Conservation (phyloP, 805 yeast species). For the Danielia oregonensis region DNA sequence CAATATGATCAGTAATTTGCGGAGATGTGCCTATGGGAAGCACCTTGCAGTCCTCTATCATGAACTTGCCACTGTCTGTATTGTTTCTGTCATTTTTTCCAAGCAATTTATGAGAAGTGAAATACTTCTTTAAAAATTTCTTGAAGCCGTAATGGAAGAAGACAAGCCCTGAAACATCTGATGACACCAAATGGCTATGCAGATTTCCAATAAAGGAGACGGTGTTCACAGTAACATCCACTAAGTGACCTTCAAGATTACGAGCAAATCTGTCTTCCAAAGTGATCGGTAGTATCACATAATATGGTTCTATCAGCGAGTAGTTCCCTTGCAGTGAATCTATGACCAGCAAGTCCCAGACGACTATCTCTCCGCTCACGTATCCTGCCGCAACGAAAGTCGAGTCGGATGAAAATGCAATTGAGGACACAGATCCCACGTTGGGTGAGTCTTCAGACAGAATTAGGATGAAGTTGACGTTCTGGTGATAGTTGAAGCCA, state of each 20-base stretch:
- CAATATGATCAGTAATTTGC: slow-evolving; percentile 54
- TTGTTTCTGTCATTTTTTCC: slow-evolving; percentile 40
- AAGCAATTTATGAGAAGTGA: slow-evolving; percentile 45
- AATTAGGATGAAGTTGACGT: slow-evolving; percentile 40
- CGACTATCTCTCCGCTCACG: slow-evolving; percentile 54
- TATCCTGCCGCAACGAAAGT: slow-evolving; percentile 68
- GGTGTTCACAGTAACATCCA: slow-evolving; percentile 19
- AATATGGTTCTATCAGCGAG: slow-evolving; percentile 29
- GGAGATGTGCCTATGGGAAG: slow-evolving; percentile 60
- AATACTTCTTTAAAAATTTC: slow-evolving; percentile 49
- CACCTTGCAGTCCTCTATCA: slow-evolving; percentile 33
- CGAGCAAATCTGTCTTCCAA: slow-evolving; percentile 21
- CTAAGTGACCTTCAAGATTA: slow-evolving; percentile 29
- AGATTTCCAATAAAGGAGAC: slow-evolving; percentile 28
- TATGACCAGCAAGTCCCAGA: slow-evolving; percentile 56
- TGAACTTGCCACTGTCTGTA: slow-evolving; percentile 10
- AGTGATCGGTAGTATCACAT: slow-evolving; percentile 7
- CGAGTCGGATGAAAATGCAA: slow-evolving; percentile 67
- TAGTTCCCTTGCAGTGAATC: neutral
- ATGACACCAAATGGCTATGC: slow-evolving; percentile 26
- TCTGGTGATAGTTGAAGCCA: slow-evolving; percentile 68
- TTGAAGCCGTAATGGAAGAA: slow-evolving; percentile 62
- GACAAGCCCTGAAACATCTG: slow-evolving; percentile 41
- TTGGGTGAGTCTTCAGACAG: too few species aligned
- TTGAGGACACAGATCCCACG: slow-evolving; percentile 39